Evolutionary conservation across 2,329 filamentous ascomycete genomes (phyloP).

Genomic region (Colletotrichum chrysophilum): DNA sequence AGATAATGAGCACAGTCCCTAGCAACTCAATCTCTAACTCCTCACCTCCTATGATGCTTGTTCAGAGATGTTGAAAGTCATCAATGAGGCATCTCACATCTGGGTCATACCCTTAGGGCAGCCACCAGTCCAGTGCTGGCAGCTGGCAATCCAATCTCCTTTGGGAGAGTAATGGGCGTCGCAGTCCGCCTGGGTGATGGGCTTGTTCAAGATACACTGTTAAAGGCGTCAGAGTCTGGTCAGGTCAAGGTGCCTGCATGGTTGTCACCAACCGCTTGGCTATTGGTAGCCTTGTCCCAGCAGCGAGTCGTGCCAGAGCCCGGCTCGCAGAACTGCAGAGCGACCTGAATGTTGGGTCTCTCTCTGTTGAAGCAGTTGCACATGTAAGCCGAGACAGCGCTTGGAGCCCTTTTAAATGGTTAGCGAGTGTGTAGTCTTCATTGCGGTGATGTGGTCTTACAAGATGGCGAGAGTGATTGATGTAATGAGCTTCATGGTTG

Average conservation of each 20-base stretch:
- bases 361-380: background rate
- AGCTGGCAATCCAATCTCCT: background rate
- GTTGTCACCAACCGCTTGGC: background rate
- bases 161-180: background rate
- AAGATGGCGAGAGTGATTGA: background rate
- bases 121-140: background rate
- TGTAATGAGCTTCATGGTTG: background rate
- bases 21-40: background rate
- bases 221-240: rapidly evolving
- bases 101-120: background rate
- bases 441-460: background rate
- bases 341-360: background rate
- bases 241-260: background rate
- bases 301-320: background rate
- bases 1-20: too few relatives aligned
- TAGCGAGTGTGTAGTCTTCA: background rate
- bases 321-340: background rate
- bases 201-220: background rate
- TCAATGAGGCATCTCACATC: background rate
- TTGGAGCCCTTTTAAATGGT: background rate
- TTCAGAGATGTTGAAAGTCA: background rate
- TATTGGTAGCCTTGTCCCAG: background rate
- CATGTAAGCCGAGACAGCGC: background rate
- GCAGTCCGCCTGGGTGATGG: background rate
- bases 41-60: background rate